Evolutionary conservation across 805 yeast species (phyloP), one percentile per base, ranked within the genome.

Genomic region (Ogataea dorogensis): DNA sequence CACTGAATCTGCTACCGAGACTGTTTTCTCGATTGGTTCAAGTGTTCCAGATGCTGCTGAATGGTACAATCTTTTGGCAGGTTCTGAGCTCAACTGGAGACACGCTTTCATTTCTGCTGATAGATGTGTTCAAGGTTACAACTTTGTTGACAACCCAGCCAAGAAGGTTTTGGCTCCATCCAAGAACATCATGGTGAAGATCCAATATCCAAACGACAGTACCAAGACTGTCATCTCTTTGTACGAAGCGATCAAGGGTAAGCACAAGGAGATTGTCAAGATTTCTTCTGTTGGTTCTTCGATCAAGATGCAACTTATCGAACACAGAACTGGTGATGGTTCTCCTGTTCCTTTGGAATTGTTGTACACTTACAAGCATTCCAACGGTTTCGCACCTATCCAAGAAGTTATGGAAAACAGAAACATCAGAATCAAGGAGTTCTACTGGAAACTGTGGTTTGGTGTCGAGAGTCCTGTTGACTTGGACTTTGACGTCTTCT

Each of bases 371-470:
- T 93, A 82, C 70, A 71, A 79, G 53, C 86, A 96, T 18, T 73
- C 76, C 34, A 86, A 83, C 60, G 98, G 98, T n/a, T 89, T 83
- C 59, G 95, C 96, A 42, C 98, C 98, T 58, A 84, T 93, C 50
- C 70, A 79, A 48, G 98, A 93, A 68, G 77, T 83, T 24, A 83
- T 86, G 81, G 85, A 79, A 47, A 93, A 81, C 54, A 81, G 98
- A 71, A 93, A 93, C 67, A 77, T 77, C 43, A 78, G 98, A 64
- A 91, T 94, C 66, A 93, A 93, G 71, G 79, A 81, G 64, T 86
- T 93, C 72, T 93, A 93, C 79, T 93, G 98, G 98, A 81, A 81
- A 60, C 71, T 91, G 56, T 93, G 99, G 99, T 87, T 87, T 58
- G 94, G 91, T 44, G 47, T 68, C 27, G 58, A 64, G 29, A 59